These are phyloP conservation scores for Entrophospora sp. DNA, from an alignment of 192 early-diverging fungal species.

Conservation along the genomic window DNA sequence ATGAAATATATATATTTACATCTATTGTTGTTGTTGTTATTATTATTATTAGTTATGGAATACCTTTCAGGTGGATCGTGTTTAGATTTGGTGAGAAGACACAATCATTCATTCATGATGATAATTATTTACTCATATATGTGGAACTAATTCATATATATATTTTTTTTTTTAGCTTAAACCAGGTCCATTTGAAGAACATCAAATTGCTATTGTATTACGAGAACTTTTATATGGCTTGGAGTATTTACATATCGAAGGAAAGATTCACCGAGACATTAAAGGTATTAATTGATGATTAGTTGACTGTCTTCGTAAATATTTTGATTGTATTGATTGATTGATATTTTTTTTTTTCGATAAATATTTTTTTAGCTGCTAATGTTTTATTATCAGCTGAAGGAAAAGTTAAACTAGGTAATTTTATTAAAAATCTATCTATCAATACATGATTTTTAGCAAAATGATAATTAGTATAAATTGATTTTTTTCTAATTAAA, in stretches of 20 bases:
- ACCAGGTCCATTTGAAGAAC: slow-evolving; percentile 36
- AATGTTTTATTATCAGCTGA: slow-evolving; percentile 61
- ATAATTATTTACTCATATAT: not conserved
- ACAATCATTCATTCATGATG: not conserved
- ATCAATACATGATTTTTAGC: not conserved
- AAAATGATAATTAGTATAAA: too few relatives aligned
- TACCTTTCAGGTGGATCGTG: slow-evolving; percentile 43
- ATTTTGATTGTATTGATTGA: not conserved
- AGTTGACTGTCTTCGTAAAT: not conserved
- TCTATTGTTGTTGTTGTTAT: too few relatives aligned
- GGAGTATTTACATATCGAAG: slow-evolving; percentile 87
- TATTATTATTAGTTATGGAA: slow-evolving; percentile 37
- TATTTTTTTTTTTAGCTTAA: slow-evolving; percentile 26
- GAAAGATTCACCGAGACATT: slow-evolving; percentile 89
- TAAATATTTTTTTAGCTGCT: slow-evolving; percentile 43
- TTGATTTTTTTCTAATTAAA: not conserved
- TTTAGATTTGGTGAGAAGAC: slow-evolving; percentile 34
- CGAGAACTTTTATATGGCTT: slow-evolving; percentile 82
- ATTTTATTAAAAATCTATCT: not conserved
- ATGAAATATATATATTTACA: too few relatives aligned
- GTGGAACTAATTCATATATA: not conserved
- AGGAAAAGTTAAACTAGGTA: slow-evolving; percentile 39
- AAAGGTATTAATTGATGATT: slow-evolving; percentile 50
- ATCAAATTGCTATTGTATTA: slow-evolving; percentile 51
- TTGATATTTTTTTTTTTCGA: not conserved